Evolutionary conservation across 2,329 filamentous ascomycete genomes (phyloP).

Genomic region (Plenodomus lindquistii): DNA sequence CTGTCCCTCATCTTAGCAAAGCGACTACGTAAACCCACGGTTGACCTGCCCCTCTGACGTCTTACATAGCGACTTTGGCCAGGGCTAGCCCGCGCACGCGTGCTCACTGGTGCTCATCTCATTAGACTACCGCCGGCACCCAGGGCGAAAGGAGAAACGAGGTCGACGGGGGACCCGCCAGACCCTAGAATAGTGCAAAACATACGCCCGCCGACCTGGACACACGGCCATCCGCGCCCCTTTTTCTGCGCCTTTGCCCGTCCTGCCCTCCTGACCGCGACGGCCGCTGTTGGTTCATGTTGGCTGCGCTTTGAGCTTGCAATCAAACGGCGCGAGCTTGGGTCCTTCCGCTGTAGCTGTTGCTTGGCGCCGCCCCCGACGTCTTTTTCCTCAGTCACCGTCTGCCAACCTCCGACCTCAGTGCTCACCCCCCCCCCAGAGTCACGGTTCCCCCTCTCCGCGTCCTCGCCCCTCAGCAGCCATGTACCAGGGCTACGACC

Average conservation of each 20-base stretch:
- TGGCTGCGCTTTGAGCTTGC: neutral
- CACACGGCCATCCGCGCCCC: neutral
- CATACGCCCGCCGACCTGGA: neutral
- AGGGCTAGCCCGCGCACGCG: neutral
- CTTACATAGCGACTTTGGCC: neutral
- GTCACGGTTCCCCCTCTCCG: conserved; percentile 6
- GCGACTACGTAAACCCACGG: too few relatives aligned
- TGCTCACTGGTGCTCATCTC: neutral
- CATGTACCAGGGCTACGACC: conserved; percentile 46
- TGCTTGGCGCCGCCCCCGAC: conserved; percentile 14
- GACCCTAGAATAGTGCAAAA: neutral
- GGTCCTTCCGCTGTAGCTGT: conserved; percentile 22
- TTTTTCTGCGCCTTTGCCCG: neutral
- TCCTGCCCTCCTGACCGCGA: neutral
- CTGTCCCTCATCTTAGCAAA: too few relatives aligned
- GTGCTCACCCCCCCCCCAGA: conserved; percentile 8
- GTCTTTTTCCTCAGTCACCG: conserved; percentile 5
- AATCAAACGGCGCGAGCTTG: conserved; percentile 11
- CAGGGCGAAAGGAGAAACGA: neutral
- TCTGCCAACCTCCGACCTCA: conserved; percentile 17
- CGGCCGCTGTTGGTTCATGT: neutral
- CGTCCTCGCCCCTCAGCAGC: too few relatives aligned
- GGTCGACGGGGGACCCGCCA: neutral
- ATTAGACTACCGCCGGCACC: neutral
- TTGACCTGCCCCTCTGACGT: neutral